These are phyloP conservation scores for Malbranchea cinnamomea DNA, from an alignment of 2,329 filamentous ascomycete species.

Conservation along the genomic window DNA sequence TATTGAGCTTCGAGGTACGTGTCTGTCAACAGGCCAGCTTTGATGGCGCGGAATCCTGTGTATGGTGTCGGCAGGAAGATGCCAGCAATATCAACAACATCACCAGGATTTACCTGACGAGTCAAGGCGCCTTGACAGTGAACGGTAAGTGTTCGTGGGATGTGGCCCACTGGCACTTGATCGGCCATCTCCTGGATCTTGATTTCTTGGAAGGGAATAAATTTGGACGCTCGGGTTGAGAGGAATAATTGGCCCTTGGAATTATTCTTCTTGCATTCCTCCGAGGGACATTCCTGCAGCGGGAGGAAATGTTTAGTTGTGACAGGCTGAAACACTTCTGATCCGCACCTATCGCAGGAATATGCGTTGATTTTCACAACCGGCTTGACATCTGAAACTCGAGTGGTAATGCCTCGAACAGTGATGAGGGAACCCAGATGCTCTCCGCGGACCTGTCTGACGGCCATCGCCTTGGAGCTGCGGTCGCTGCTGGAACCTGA, in stretches of 20 bases:
- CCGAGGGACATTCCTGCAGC: slow-evolving; percentile 69
- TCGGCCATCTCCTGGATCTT: slow-evolving; percentile 99
- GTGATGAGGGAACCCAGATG: slow-evolving; percentile 90
- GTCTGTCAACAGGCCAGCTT: slow-evolving; percentile 87
- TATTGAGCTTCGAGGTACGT: slow-evolving; percentile 93
- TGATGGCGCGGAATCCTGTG: slow-evolving; percentile 96
- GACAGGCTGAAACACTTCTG: slow-evolving; percentile 94
- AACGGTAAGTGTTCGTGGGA: slow-evolving; percentile 78
- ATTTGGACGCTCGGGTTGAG: slow-evolving; percentile 92
- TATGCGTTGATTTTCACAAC: slow-evolving; percentile 97
- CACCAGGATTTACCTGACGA: slow-evolving; percentile 78
- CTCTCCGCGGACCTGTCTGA: slow-evolving; percentile 82
- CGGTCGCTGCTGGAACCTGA: slow-evolving; percentile 49
- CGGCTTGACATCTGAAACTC: slow-evolving; percentile 95
- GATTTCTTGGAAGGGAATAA: slow-evolving; percentile 92
- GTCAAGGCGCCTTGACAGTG: slow-evolving; percentile 79
- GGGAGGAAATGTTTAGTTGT: slow-evolving; percentile 83
- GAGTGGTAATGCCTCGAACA: slow-evolving; percentile 80
- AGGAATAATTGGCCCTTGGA: slow-evolving; percentile 86
- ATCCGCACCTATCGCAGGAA: slow-evolving; percentile 89
- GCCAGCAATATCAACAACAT: slow-evolving; percentile 84
- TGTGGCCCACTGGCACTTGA: slow-evolving; percentile 94
- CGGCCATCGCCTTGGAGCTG: slow-evolving; percentile 56
- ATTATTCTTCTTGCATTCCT: slow-evolving; percentile 82
- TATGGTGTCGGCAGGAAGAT: slow-evolving; percentile 96